Evolutionary conservation across 1,139 yeast genomes (phyloP), one percentile per base, ranked within the genome.

Genomic region (Pichia sp.): DNA sequence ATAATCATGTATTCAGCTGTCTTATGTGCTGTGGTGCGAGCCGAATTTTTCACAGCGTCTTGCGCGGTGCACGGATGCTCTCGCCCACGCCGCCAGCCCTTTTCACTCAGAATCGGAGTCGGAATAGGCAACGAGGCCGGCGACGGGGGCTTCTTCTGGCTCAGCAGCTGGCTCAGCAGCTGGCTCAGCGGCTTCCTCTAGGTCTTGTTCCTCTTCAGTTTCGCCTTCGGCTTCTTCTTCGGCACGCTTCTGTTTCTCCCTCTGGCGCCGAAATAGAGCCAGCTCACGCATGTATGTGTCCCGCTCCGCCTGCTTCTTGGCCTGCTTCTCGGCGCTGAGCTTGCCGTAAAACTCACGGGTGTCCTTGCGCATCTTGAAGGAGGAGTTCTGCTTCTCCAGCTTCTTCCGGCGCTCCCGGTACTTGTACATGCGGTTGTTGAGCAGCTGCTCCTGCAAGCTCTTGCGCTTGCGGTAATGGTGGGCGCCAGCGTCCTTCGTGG

Each of bases 321-420:
- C 56, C 7, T 31, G 47, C 44, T 52, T 55, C 8, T 53, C 57
- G 1, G 49, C 26, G 15, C 58, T 57, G 11, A 66, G 36, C 30
- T 51, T 34, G 2, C 57, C 59, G 47, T 68, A 68, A 47, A 66
- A 68, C 36, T 62, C 58, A 8, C 71, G 61, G 7, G 76, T 71
- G 45, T 68, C 66, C 15, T 66, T 70, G 53, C 70, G 72, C 45
- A 76, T 59, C 53, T 72, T 73, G 54, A 74, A 73, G 0, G 76
- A 66, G 0, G 78, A 73, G 57, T 75, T 76, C 30, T 69, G 70
- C 1, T 69, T 66, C 50, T 73, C 76, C 51, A 75, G 57, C 55
- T 68, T 67, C 46, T 68, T 65, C 57, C 70, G 73, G 53, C 69
- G 70, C 51, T 75, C 77, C 36, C 68, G 61, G 49, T 73, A 72